Conservation (phyloP, 371 early-diverging fungal genomes). For the Ordospora pajunii region DNA sequence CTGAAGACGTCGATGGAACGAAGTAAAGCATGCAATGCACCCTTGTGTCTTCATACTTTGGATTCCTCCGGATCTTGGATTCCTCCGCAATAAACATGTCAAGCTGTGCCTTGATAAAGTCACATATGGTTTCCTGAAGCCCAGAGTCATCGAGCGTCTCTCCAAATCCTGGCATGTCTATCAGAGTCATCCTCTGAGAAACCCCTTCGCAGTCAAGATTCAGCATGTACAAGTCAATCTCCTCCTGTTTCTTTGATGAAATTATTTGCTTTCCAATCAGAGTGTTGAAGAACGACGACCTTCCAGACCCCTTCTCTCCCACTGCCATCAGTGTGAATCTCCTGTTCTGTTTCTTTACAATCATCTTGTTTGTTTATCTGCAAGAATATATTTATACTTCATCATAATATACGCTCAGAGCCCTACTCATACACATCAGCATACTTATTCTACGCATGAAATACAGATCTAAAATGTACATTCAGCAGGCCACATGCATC, state of each 20-base stretch:
- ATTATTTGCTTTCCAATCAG: constrained; percentile 48
- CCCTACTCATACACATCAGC: background rate
- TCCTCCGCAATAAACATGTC: constrained; percentile 58
- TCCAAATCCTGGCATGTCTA: constrained; percentile 59
- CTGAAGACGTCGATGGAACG: constrained; percentile 41
- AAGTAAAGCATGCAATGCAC: constrained; percentile 58
- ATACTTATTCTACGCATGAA: background rate
- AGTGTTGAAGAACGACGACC: constrained; percentile 55
- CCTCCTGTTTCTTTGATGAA: background rate
- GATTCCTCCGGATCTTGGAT: constrained; percentile 58
- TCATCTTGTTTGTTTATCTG: constrained; percentile 30
- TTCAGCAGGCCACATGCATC: background rate
- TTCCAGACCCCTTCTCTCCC: constrained; percentile 50
- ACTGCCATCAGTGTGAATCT: constrained; percentile 52
- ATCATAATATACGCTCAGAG: background rate
- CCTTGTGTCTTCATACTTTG: constrained; percentile 56
- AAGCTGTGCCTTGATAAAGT: constrained; percentile 53
- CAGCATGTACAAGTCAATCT: constrained; percentile 49
- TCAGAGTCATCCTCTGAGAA: constrained; percentile 43
- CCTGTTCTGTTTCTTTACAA: constrained; percentile 34
- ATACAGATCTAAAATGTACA: background rate
- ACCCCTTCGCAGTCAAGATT: constrained; percentile 51
- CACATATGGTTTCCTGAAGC: constrained; percentile 44
- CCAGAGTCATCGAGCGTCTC: constrained; percentile 14
- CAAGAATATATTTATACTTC: background rate